phyloP scores from a whole-genome alignment of 768 basidiomycete species.

The Auricularia sp. region DNA sequence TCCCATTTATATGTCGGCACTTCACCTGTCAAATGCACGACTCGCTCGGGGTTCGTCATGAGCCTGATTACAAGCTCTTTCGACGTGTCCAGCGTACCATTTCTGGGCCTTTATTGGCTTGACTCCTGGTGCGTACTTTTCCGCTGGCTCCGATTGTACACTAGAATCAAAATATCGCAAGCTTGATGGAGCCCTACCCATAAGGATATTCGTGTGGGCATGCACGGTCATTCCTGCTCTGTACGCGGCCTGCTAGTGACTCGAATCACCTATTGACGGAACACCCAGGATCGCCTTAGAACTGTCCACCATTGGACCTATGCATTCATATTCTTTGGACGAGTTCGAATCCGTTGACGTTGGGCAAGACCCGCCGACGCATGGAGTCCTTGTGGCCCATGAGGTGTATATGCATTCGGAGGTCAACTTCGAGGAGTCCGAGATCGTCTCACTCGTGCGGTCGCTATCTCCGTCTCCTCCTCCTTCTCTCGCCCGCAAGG shows the following conservation, averaged over 20 bases:
- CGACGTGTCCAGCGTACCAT: slow-evolving; percentile 26
- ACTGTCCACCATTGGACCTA: slow-evolving; percentile 23
- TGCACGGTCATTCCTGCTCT: slow-evolving; percentile 23
- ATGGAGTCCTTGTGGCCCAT: background rate
- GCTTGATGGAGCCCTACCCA: slow-evolving; percentile 1
- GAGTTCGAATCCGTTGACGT: background rate
- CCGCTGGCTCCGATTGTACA: background rate
- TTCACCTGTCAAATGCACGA: slow-evolving; percentile 31
- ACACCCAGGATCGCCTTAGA: slow-evolving; percentile 21
- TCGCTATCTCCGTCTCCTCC: too few species aligned
- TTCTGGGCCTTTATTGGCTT: slow-evolving; percentile 16
- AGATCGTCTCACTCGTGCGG: slow-evolving; percentile 8
- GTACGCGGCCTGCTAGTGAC: slow-evolving; percentile 14
- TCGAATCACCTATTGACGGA: background rate
- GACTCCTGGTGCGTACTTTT: slow-evolving; percentile 4
- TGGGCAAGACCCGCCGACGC: background rate
- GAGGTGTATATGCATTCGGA: background rate
- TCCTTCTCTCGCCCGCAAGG: background rate
- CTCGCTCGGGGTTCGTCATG: slow-evolving; percentile 26
- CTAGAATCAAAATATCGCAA: background rate
- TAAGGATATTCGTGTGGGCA: slow-evolving; percentile 25
- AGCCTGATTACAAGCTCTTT: slow-evolving; percentile 29
- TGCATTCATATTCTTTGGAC: slow-evolving; percentile 17
- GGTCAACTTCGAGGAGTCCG: background rate
- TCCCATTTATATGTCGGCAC: slow-evolving; percentile 27